Evolutionary conservation across 179 eudicot species (phyloP), one percentile per base, ranked within the genome.

Genomic region (Heliamphora pulchella): DNA sequence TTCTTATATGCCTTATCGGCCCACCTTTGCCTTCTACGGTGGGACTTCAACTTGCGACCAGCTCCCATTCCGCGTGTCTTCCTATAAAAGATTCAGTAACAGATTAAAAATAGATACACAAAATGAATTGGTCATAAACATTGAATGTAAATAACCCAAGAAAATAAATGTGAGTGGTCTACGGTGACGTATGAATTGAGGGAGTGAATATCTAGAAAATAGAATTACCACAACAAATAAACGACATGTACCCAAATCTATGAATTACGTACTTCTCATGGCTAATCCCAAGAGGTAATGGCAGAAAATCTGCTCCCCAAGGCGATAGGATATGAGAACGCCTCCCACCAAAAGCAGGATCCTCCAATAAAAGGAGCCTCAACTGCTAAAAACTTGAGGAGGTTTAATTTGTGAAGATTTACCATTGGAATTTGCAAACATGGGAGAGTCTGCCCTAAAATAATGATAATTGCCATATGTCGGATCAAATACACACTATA

Each of bases 61-160:
- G 87, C 82, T 85, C 87, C 87, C 85, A 85, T 80, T 47, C 87
- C 87, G 80, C 86, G 87, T 68, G 85, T 82, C 79, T 85, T 85
- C 77, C 54, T 50, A 8, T 8, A 50, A 50, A 4, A 50, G 5
- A 50, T 50, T 50, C 31, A 31, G 31, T 31, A 31, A 31, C 31
- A 68, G 81, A 31, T 66, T 77, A 63, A 11, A 63, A 14, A 3
- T 17, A 44, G 8, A 14, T 63, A 18, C 6, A 22, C n/a, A 50
- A 31, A 22, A 51, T 31, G 3, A 50, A 50, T 8, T 59, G 55
- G 54, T 44, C 17, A 14, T 18, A 63, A 48, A 51, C 39, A 15
- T 66, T 5, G 1, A 54, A 77, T 2, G 18, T 20, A 46, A 31
- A 50, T n/a, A 77, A 50, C 7, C 20, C 50, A 70, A 46, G 2